A percentile compares a stretch with the other conserved stretches of the same genome.
phyloP scores from a whole-genome alignment of 208 protist species.

The Angomonas desouzai region DNA sequence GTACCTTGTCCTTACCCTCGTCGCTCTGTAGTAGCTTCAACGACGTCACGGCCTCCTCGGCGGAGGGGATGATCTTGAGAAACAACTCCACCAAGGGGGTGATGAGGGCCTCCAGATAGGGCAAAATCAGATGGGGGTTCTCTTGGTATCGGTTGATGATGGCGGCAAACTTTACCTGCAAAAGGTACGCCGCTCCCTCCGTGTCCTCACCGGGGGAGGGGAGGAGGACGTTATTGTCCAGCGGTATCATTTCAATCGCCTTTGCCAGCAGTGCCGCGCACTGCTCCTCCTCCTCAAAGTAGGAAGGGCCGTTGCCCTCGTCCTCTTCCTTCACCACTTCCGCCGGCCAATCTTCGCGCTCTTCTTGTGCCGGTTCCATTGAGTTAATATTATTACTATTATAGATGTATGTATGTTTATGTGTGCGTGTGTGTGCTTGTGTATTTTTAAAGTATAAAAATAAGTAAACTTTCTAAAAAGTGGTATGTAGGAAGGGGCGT shows the following conservation, averaged over 20 bases:
- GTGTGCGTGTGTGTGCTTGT: too few relatives aligned
- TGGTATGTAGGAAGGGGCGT: too few relatives aligned
- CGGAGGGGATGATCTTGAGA: conserved; percentile 36
- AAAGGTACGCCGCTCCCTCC: conserved; percentile 45
- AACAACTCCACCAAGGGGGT: conserved; percentile 68
- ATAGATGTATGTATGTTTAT: not conserved
- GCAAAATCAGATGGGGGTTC: conserved; percentile 89
- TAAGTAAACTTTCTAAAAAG: too few relatives aligned
- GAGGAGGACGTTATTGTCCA: conserved; percentile 28
- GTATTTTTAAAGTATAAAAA: too few relatives aligned
- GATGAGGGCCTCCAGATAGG: conserved; percentile 85
- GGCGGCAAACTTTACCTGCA: conserved; percentile 52
- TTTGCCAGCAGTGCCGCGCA: conserved; percentile 41
- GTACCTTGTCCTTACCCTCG: not conserved
- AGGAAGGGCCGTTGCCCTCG: conserved; percentile 40
- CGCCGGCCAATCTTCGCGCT: not conserved
- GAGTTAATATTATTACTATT: not conserved
- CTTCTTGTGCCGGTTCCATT: not conserved
- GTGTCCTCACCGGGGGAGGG: conserved; percentile 59
- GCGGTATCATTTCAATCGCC: conserved; percentile 29
- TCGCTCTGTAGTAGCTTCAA: not conserved
- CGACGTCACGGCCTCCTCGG: conserved; percentile 7
- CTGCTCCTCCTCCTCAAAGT: conserved; percentile 74
- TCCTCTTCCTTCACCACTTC: conserved; percentile 1
- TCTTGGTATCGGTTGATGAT: conserved; percentile 94